Evolutionary conservation across 148 eudicot genomes (phyloP).

Genomic region (Chenopodium quinoa): DNA sequence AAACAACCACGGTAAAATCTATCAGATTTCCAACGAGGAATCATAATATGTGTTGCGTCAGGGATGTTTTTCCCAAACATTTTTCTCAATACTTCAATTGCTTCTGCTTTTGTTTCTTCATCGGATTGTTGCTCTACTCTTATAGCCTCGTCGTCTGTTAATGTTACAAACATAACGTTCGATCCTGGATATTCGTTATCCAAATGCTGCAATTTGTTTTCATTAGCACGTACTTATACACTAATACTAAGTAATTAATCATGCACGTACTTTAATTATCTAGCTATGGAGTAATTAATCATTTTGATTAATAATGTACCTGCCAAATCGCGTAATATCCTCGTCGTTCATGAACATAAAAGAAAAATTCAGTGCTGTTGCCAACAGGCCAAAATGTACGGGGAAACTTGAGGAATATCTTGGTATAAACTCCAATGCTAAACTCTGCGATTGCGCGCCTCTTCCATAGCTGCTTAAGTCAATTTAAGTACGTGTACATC

Average conservation of each 20-base stretch:
- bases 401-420: conserved; percentile 37
- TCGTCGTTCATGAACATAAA: conserved; percentile 30
- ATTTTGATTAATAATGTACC: conserved; percentile 11
- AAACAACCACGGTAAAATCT: conserved; percentile 29
- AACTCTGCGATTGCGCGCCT: conserved; percentile 29
- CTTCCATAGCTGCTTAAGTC: conserved; percentile 30
- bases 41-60: conserved; percentile 19
- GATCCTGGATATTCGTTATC: conserved; percentile 34
- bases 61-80: conserved; percentile 39
- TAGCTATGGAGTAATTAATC: too few relatives aligned
- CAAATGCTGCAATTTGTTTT: conserved; percentile 24
- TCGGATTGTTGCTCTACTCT: conserved; percentile 33
- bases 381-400: conserved; percentile 34
- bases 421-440: conserved; percentile 28
- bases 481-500: too few relatives aligned
- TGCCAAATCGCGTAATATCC: conserved; percentile 39
- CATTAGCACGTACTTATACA: too few relatives aligned
- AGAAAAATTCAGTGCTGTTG: conserved; percentile 27
- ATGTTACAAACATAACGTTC: conserved; percentile 28
- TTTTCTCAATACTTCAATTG: conserved; percentile 29
- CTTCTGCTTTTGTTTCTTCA: conserved; percentile 31
- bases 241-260: too few relatives aligned
- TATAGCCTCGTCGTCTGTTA: conserved; percentile 25
- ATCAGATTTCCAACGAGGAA: conserved; percentile 36
- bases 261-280: too few relatives aligned